These are phyloP conservation scores for Pythium biforme DNA, from an alignment of 352 stramenopile genomes.

Conservation along the genomic window DNA sequence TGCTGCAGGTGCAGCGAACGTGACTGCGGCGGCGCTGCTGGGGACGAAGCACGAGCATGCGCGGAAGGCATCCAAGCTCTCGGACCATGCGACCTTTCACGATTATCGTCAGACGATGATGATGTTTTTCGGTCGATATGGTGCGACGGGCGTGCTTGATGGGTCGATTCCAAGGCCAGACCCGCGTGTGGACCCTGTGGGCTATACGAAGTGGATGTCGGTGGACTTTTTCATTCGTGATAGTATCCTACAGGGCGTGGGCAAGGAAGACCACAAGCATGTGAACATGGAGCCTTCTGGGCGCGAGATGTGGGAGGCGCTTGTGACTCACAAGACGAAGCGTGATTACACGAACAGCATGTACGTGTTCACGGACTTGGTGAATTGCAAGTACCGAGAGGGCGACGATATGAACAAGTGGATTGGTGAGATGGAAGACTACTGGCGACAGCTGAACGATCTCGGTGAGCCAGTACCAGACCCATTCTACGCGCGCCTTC, in stretches of 20 bases:
- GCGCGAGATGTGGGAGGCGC: conserved; percentile 1
- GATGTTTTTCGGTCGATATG: neutral
- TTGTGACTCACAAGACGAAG: conserved; percentile 12
- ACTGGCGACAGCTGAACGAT: neutral
- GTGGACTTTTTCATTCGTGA: conserved; percentile 7
- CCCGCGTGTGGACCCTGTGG: neutral
- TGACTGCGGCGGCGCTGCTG: too few relatives aligned
- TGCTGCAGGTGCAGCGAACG: too few relatives aligned
- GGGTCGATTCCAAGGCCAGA: neutral
- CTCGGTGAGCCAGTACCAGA: neutral
- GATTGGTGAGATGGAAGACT: conserved; percentile 5
- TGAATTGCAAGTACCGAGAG: neutral
- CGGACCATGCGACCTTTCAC: neutral
- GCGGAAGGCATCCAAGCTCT: neutral
- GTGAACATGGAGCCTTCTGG: neutral
- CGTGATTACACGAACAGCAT: conserved; percentile 7
- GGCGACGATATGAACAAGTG: conserved; percentile 11
- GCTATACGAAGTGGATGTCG: neutral
- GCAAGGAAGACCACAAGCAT: neutral
- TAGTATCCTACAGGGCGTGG: conserved; percentile 1
- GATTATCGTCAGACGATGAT: conserved; percentile 6
- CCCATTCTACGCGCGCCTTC: neutral
- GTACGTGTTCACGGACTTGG: neutral
- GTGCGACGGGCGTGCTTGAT: neutral
- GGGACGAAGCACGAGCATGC: conserved; percentile 6